phyloP scores from a whole-genome alignment of 208 protist genomes.

The Plasmodiophora brassicae region DNA sequence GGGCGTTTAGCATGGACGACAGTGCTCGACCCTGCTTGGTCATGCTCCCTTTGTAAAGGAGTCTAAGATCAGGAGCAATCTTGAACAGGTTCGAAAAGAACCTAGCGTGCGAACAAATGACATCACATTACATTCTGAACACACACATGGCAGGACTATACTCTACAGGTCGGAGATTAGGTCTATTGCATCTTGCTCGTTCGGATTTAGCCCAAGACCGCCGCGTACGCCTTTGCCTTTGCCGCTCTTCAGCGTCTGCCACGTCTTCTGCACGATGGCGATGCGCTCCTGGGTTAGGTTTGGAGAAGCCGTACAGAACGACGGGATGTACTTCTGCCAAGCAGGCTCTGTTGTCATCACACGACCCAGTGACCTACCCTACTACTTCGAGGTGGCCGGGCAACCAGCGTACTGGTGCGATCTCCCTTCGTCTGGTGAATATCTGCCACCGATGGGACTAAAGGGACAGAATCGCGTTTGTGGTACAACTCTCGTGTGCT shows the following conservation, averaged over 20 bases:
- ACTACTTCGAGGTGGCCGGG: too few relatives aligned
- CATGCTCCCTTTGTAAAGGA: neutral
- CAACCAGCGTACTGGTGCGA: too few relatives aligned
- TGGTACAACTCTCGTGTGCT: too few relatives aligned
- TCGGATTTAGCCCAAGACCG: neutral
- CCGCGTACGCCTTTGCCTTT: neutral
- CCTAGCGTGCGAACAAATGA: too few relatives aligned
- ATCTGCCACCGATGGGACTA: too few relatives aligned
- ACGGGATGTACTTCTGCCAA: neutral
- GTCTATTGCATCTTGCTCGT: neutral
- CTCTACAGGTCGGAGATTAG: neutral
- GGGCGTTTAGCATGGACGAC: neutral
- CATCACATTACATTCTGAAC: neutral
- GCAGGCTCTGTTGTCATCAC: neutral
- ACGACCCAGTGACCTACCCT: too few relatives aligned
- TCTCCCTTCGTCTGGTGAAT: too few relatives aligned
- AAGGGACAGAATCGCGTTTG: too few relatives aligned
- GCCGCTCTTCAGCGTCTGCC: neutral
- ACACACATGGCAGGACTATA: neutral
- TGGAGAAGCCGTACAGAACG: neutral
- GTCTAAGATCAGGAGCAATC: neutral
- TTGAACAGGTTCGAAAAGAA: neutral
- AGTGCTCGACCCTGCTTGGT: neutral
- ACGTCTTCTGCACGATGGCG: neutral
- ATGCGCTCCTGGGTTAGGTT: neutral